These are phyloP conservation scores for Tricholoma furcatifolium DNA, from an alignment of 768 basidiomycete genomes.

Conservation along the genomic window DNA sequence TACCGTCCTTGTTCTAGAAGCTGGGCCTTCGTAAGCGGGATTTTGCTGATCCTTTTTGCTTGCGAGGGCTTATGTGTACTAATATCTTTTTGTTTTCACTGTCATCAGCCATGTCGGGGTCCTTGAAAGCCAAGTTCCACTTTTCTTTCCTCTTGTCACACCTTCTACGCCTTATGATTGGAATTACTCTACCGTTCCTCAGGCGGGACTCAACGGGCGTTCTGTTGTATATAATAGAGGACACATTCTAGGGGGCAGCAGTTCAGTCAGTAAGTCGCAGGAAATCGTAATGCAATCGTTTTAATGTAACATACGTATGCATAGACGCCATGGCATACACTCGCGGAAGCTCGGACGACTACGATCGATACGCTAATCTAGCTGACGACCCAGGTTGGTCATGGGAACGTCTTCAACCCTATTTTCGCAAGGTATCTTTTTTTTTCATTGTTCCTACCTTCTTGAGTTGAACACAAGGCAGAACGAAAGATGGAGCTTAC, in stretches of 20 bases:
- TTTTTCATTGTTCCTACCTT: too few relatives aligned
- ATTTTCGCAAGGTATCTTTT: too few relatives aligned
- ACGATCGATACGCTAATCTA: constrained; percentile 23
- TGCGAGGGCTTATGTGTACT: not conserved
- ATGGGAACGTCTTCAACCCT: constrained; percentile 23
- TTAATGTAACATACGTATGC: not conserved
- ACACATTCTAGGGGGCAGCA: constrained; percentile 23
- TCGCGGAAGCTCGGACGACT: constrained; percentile 28
- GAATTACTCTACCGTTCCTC: constrained; percentile 27
- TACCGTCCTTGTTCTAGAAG: constrained; percentile 14
- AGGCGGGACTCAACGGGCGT: constrained; percentile 19
- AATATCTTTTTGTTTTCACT: too few relatives aligned
- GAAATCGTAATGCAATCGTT: too few relatives aligned
- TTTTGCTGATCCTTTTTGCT: not conserved
- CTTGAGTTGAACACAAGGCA: too few relatives aligned
- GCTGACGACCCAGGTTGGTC: constrained; percentile 31
- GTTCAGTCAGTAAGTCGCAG: too few relatives aligned
- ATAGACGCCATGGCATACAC: constrained; percentile 19
- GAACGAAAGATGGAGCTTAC: too few relatives aligned
- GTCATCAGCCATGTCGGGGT: constrained; percentile 9
- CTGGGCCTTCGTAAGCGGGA: constrained; percentile 11
- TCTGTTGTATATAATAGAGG: constrained; percentile 23
- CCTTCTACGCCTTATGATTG: constrained; percentile 19
- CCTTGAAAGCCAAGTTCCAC: constrained; percentile 10
- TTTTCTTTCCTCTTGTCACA: constrained; percentile 8